Evolutionary conservation across 345 rosid genomes (phyloP).

Genomic region (Bretschneidera sinensis): DNA sequence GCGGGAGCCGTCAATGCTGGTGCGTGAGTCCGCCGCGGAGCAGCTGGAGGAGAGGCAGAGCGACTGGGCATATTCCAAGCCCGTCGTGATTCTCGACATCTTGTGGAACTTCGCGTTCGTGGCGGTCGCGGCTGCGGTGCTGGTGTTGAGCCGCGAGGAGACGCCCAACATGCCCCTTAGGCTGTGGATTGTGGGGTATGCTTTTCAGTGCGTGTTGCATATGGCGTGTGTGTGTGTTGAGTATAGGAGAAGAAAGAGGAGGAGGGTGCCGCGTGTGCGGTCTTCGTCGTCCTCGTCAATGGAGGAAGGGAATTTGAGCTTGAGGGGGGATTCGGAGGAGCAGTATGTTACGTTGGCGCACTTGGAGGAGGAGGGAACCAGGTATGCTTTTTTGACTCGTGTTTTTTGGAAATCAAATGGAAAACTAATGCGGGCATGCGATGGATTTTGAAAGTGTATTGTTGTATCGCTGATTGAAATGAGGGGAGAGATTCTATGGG

Average conservation of each 20-base stretch:
- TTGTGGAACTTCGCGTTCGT: constrained; percentile 87
- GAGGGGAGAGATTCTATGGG: background rate
- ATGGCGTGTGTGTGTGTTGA: constrained; percentile 77
- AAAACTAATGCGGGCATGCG: background rate
- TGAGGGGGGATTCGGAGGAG: constrained; percentile 41
- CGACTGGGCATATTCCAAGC: constrained; percentile 98
- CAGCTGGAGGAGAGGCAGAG: constrained; percentile 97
- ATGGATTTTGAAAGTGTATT: background rate
- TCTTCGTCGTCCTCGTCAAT: constrained; percentile 27
- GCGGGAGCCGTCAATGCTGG: constrained; percentile 92
- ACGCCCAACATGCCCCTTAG: constrained; percentile 68
- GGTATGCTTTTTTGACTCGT: constrained; percentile 32
- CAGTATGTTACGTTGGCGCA: constrained; percentile 66
- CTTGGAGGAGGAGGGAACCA: constrained; percentile 53
- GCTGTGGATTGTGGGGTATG: constrained; percentile 81
- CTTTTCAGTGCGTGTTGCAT: constrained; percentile 76
- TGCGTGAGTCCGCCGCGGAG: constrained; percentile 93
- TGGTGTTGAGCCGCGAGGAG: constrained; percentile 61
- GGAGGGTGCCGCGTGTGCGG: constrained; percentile 31
- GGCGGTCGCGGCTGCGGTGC: constrained; percentile 55
- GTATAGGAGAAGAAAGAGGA: constrained; percentile 66
- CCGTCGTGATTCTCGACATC: constrained; percentile 77
- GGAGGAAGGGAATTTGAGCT: constrained; percentile 46
- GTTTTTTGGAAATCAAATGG: background rate
- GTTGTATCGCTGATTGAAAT: too few species aligned